Percentiles rank a stretch among this genome's conserved stretches.
phyloP scores from a whole-genome alignment of 1,284 basidiomycete species.

The Pseudozyma flocculosa region DNA sequence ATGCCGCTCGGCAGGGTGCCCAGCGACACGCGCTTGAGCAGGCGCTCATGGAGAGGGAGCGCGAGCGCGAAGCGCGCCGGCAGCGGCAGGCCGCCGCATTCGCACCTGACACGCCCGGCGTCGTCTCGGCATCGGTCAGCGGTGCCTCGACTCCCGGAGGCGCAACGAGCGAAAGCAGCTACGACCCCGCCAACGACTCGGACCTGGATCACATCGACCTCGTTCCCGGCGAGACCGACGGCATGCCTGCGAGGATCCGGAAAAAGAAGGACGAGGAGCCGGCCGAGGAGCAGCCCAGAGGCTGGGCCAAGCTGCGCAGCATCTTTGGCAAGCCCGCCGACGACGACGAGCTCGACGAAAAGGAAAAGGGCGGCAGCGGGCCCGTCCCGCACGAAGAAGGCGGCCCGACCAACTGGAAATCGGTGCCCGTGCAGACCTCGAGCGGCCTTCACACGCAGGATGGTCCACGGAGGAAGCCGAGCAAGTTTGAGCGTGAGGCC shows the following conservation, averaged over 20 bases:
- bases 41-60: constrained; percentile 27
- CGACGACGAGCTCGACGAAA: constrained; percentile 30
- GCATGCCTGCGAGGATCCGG: constrained; percentile 47
- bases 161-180: constrained; percentile 44
- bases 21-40: constrained; percentile 7
- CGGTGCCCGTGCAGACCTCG: constrained; percentile 54
- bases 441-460: constrained; percentile 45
- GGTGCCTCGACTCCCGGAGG: constrained; percentile 43
- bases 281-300: constrained; percentile 26
- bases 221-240: constrained; percentile 54
- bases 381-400: constrained; percentile 25
- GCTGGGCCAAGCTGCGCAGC: constrained; percentile 49
- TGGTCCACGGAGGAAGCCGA: constrained; percentile 40
- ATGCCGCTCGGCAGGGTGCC: constrained; percentile 5
- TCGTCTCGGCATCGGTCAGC: constrained; percentile 13
- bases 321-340: constrained; percentile 32
- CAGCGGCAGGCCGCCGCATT: constrained; percentile 7
- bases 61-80: constrained; percentile 15
- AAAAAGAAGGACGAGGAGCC: constrained; percentile 14
- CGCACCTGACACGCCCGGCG: constrained; percentile 7
- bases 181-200: constrained; percentile 50
- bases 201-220: constrained; percentile 54
- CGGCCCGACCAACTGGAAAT: constrained; percentile 55
- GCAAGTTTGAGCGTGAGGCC: constrained; percentile 51
- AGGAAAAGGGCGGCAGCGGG: constrained; percentile 13